A percentile compares a stretch with the other conserved stretches of the same genome.
These are phyloP conservation scores for Leccinum griseonigrum DNA, from an alignment of 1,284 basidiomycete genomes.

Conservation along the genomic window DNA sequence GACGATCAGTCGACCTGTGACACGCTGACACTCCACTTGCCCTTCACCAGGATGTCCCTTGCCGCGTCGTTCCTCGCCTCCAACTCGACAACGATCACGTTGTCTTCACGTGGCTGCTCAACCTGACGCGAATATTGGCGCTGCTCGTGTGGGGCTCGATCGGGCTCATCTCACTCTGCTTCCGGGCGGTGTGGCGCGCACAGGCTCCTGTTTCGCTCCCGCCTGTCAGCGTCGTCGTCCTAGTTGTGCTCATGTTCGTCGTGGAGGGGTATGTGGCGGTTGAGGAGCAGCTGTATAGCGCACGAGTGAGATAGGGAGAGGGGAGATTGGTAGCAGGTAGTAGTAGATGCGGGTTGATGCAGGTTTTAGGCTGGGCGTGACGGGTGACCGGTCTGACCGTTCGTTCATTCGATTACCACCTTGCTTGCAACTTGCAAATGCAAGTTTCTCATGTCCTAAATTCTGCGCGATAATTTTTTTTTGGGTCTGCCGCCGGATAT, in stretches of 20 bases:
- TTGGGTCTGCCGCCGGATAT: background rate
- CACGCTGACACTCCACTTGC: conserved; percentile 1
- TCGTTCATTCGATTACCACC: too few relatives aligned
- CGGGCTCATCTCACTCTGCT: conserved; percentile 52
- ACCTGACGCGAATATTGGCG: conserved; percentile 67
- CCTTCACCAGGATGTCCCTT: conserved; percentile 40
- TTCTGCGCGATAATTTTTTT: too few relatives aligned
- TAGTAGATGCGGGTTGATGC: too few relatives aligned
- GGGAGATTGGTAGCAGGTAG: too few relatives aligned
- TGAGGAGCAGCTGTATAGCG: conserved; percentile 33
- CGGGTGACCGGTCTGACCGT: too few relatives aligned
- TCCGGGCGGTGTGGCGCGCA: conserved; percentile 44
- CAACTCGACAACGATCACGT: conserved; percentile 46
- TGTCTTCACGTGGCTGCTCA: conserved; percentile 60
- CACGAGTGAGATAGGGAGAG: conserved; percentile 8
- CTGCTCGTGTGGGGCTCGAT: conserved; percentile 65
- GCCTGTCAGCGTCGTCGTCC: conserved; percentile 40
- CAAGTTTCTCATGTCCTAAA: too few relatives aligned
- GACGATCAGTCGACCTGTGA: background rate
- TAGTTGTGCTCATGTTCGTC: conserved; percentile 47
- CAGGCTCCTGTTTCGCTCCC: conserved; percentile 46
- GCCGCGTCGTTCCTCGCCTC: conserved; percentile 45
- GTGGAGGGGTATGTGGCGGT: conserved; percentile 49
- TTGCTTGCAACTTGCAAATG: too few relatives aligned
- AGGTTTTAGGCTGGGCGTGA: too few relatives aligned